These are phyloP conservation scores for Xanthoconium separans DNA, from an alignment of 1,284 basidiomycete genomes.

Conservation along the genomic window DNA sequence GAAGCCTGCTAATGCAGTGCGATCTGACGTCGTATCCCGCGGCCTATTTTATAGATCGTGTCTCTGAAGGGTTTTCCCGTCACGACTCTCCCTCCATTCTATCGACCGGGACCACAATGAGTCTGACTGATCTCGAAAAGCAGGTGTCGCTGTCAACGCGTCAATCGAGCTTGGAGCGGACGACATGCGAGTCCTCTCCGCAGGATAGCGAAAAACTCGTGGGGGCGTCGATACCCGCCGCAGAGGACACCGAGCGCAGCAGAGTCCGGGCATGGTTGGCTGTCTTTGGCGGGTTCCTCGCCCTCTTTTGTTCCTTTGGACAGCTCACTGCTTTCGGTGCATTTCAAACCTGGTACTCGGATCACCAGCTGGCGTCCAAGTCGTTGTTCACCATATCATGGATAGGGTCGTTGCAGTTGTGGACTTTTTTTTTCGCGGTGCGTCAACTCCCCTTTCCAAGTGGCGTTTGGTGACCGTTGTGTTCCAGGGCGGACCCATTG, in stretches of 20 bases:
- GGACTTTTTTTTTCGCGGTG: slow-evolving; percentile 45
- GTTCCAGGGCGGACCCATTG: slow-evolving; percentile 48
- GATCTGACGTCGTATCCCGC: slow-evolving; percentile 19
- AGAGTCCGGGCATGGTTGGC: slow-evolving; percentile 27
- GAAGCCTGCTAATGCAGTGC: slow-evolving; percentile 22
- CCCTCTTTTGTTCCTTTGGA: slow-evolving; percentile 36
- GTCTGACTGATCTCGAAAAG: slow-evolving; percentile 27
- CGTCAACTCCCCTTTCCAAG: slow-evolving; percentile 19
- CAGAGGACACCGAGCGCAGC: slow-evolving; percentile 1
- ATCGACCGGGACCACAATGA: slow-evolving; percentile 20
- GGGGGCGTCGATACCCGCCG: slow-evolving; percentile 13
- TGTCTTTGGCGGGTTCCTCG: slow-evolving; percentile 33
- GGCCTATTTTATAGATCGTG: slow-evolving; percentile 30
- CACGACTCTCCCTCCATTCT: slow-evolving; percentile 13
- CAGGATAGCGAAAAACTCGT: slow-evolving; percentile 27
- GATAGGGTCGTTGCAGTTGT: slow-evolving; percentile 49
- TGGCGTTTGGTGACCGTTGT: slow-evolving; percentile 5
- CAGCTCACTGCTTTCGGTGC: slow-evolving; percentile 33
- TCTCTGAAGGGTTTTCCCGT: not conserved
- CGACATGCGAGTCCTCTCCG: slow-evolving; percentile 18
- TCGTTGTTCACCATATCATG: slow-evolving; percentile 43
- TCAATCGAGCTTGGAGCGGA: slow-evolving; percentile 25
- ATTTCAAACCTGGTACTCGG: slow-evolving; percentile 45
- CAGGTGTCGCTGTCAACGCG: slow-evolving; percentile 19
- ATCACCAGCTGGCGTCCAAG: slow-evolving; percentile 36